A percentile compares a stretch with the other conserved stretches of the same genome.
Conservation (phyloP, 352 stramenopile genomes). For the Vaucheria bursata region DNA sequence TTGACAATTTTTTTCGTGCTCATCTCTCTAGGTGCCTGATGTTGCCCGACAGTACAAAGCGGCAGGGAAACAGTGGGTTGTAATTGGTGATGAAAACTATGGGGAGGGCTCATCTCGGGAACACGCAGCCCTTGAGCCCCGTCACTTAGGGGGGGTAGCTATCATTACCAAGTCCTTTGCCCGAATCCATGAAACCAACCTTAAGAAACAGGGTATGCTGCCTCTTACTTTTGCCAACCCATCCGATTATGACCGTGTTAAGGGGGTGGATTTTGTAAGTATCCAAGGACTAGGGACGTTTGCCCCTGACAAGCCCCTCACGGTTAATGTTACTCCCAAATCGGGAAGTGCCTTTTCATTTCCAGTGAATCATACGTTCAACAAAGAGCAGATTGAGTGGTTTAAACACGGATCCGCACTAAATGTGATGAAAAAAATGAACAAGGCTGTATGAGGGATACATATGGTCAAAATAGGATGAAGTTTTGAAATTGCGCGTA, state of each 20-base stretch:
- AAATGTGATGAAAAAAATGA: slow-evolving; percentile 77
- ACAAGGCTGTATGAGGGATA: not conserved
- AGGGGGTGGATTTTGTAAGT: slow-evolving; percentile 48
- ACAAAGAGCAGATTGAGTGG: slow-evolving; percentile 85
- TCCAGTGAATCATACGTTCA: slow-evolving; percentile 84
- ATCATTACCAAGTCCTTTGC: slow-evolving; percentile 85
- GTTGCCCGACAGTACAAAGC: slow-evolving; percentile 81
- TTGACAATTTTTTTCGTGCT: no score
- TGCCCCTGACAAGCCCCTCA: slow-evolving; percentile 70
- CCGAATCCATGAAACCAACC: slow-evolving; percentile 86
- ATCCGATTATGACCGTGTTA: slow-evolving; percentile 81
- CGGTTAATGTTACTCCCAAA: slow-evolving; percentile 63
- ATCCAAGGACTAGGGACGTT: slow-evolving; percentile 74
- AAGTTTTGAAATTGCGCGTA: no score
- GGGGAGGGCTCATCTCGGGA: slow-evolving; percentile 79
- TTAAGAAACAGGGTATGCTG: slow-evolving; percentile 90
- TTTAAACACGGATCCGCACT: slow-evolving; percentile 83
- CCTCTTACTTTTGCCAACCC: slow-evolving; percentile 79
- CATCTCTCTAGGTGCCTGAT: slow-evolving; percentile 71
- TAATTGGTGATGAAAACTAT: slow-evolving; percentile 86
- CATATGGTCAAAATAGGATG: no score
- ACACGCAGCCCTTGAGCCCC: slow-evolving; percentile 77
- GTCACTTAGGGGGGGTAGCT: slow-evolving; percentile 73
- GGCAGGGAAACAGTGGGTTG: slow-evolving; percentile 72
- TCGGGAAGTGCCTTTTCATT: slow-evolving; percentile 65